Percentiles rank a stretch among this genome's conserved stretches.
Conservation (phyloP, 2,329 filamentous ascomycete genomes). For the Colletotrichum sp. region DNA sequence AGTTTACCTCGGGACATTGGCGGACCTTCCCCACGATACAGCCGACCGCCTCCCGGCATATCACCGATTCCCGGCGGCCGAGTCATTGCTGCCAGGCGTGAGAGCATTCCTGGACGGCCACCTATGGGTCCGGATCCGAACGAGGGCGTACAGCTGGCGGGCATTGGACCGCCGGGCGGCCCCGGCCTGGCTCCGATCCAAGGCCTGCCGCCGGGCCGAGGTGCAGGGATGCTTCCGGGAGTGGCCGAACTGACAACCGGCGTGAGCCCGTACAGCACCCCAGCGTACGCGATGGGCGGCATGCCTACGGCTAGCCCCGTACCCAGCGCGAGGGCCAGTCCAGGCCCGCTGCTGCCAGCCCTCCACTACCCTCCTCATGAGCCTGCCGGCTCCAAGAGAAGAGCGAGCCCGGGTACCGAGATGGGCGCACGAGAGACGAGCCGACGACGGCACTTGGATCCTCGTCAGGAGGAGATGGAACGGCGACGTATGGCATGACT, state of each 20-base stretch:
- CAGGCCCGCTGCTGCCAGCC: conserved; percentile 41
- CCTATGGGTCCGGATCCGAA: conserved; percentile 33
- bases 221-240: conserved; percentile 60
- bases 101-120: conserved; percentile 40
- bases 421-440: conserved; percentile 48
- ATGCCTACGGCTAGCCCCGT: conserved; percentile 41
- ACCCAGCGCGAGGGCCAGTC: conserved; percentile 46
- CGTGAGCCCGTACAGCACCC: conserved; percentile 65
- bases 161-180: conserved; percentile 34
- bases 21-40: conserved; percentile 50
- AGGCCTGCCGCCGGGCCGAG: conserved; percentile 40
- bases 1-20: conserved; percentile 48
- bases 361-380: conserved; percentile 43
- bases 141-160: conserved; percentile 35
- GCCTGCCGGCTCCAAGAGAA: conserved; percentile 53
- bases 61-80: conserved; percentile 38
- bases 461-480: conserved; percentile 22
- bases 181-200: conserved; percentile 61
- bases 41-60: conserved; percentile 35
- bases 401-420: conserved; percentile 51
- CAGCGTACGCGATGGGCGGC: conserved; percentile 52
- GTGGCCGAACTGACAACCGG: conserved; percentile 70
- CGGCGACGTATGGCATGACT: conserved; percentile 19
- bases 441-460: conserved; percentile 40
- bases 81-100: conserved; percentile 44